Evolutionary conservation across 805 yeast genomes (phyloP).

Genomic region (Saccharomyces jurei): DNA sequence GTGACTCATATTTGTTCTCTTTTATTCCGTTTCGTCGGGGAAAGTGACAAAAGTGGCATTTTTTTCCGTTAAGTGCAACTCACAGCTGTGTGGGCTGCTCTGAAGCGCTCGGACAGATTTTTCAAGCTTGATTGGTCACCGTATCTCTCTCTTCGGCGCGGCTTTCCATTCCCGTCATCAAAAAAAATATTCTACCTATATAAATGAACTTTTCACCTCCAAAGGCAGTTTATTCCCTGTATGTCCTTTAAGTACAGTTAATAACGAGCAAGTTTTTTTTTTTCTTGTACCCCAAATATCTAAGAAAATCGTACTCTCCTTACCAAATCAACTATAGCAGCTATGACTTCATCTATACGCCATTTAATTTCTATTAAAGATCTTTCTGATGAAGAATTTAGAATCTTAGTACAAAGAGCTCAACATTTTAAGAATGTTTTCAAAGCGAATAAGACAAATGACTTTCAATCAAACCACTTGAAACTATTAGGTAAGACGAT

Average conservation of each 20-base stretch:
- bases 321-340: background rate
- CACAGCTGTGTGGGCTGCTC: background rate
- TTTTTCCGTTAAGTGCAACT: background rate
- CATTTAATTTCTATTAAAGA: constrained; percentile 81
- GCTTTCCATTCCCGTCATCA: background rate
- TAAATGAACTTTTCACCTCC: background rate
- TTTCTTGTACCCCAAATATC: background rate
- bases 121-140: background rate
- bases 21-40: background rate
- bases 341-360: constrained; percentile 30
- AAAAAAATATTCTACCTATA: background rate
- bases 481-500: constrained; percentile 73
- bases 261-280: constrained; percentile 16
- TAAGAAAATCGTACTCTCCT: background rate
- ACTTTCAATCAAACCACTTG: constrained; percentile 32
- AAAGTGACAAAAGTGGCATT: background rate
- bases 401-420: constrained; percentile 66
- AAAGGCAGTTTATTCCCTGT: constrained; percentile 3
- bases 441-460: constrained; percentile 41
- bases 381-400: constrained; percentile 63
- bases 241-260: constrained; percentile 26
- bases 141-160: background rate
- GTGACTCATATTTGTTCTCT: background rate
- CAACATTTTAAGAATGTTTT: constrained; percentile 60
- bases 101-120: background rate